These are phyloP conservation scores for Nitzschia sp. DNA, from an alignment of 108 stramenopile species.

Conservation along the genomic window DNA sequence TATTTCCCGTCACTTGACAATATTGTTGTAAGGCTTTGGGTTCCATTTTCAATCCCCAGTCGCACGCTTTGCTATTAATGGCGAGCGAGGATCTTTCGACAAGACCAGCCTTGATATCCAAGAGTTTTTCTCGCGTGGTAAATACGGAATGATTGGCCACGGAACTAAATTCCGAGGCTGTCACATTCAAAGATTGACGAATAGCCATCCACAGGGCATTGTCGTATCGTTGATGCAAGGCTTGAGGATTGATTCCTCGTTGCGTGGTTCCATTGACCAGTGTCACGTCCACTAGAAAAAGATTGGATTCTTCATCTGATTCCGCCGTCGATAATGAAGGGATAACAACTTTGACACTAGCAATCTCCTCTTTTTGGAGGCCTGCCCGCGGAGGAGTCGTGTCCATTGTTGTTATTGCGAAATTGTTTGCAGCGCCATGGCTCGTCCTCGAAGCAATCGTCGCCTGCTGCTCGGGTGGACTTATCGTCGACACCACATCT, in stretches of 20 bases:
- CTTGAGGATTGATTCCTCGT: slow-evolving; percentile 14
- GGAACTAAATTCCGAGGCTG: slow-evolving; percentile 40
- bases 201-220: slow-evolving; percentile 34
- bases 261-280: slow-evolving; percentile 3
- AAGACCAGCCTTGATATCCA: slow-evolving; percentile 17
- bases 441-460: background rate
- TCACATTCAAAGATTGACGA: slow-evolving; percentile 23
- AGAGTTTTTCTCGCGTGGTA: slow-evolving; percentile 34
- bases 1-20: slow-evolving; percentile 1
- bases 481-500: background rate
- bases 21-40: slow-evolving; percentile 39
- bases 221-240: slow-evolving; percentile 32
- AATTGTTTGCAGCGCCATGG: background rate
- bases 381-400: background rate
- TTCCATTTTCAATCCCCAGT: slow-evolving; percentile 42
- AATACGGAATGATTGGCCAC: slow-evolving; percentile 31
- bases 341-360: background rate
- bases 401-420: too few relatives aligned
- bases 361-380: background rate
- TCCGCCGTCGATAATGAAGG: background rate
- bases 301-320: background rate
- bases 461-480: background rate
- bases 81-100: background rate
- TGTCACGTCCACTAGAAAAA: slow-evolving; percentile 1
- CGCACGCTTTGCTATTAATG: slow-evolving; percentile 18